Conservation (phyloP, 2,329 filamentous ascomycete genomes). For the Stemphylium lycopersici region DNA sequence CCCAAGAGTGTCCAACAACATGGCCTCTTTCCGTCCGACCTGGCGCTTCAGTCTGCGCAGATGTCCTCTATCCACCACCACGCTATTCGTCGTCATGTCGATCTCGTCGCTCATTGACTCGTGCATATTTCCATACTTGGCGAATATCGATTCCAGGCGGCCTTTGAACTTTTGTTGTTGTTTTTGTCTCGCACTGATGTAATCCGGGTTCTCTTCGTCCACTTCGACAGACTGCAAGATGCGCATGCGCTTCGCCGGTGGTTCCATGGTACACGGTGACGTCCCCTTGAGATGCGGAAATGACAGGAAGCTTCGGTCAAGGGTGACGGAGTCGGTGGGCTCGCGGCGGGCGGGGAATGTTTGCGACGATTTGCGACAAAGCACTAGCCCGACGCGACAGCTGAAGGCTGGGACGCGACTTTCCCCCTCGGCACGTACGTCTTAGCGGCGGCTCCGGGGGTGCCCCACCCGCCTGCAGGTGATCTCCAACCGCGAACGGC, state of each 20-base stretch:
- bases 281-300: not conserved
- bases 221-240: constrained; percentile 49
- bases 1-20: constrained; percentile 32
- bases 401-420: constrained; percentile 33
- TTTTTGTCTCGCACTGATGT: constrained; percentile 47
- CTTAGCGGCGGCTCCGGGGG: constrained; percentile 22
- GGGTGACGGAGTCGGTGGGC: not conserved
- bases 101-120: constrained; percentile 86
- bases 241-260: constrained; percentile 65
- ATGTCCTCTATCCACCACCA: constrained; percentile 93
- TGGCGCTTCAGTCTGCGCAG: constrained; percentile 61
- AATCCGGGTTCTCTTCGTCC: constrained; percentile 43
- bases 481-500: constrained; percentile 15
- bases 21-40: constrained; percentile 28
- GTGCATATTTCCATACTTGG: constrained; percentile 86
- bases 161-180: constrained; percentile 57
- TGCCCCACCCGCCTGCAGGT: constrained; percentile 26
- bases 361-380: constrained; percentile 10
- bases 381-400: constrained; percentile 29
- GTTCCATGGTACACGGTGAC: constrained; percentile 57
- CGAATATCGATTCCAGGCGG: constrained; percentile 87
- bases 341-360: constrained; percentile 21
- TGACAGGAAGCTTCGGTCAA: constrained; percentile 1
- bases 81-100: constrained; percentile 77
- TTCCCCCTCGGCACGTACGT: constrained; percentile 14